Evolutionary conservation across 208 protist genomes (phyloP).

Genomic region (Trypanosoma conorhini): DNA sequence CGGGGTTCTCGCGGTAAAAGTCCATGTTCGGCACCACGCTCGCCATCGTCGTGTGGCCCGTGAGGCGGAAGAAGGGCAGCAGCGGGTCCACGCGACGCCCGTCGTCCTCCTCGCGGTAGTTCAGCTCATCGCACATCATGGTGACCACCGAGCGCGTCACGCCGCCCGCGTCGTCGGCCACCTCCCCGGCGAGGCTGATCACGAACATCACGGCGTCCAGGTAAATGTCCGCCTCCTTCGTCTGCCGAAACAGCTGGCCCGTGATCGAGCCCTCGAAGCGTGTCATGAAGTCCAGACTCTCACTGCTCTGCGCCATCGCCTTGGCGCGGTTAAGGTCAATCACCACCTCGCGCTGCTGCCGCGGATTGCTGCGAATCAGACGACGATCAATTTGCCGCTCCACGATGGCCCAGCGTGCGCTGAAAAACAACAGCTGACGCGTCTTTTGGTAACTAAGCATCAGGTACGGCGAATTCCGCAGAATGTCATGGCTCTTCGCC

Average conservation of each 20-base stretch:
- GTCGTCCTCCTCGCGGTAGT: constrained; percentile 46
- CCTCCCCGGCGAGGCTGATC: constrained; percentile 58
- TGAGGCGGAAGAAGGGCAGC: constrained; percentile 81
- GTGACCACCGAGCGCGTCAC: constrained; percentile 85
- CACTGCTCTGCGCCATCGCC: constrained; percentile 31
- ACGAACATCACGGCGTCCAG: constrained; percentile 79
- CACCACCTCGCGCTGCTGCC: constrained; percentile 37
- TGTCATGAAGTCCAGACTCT: constrained; percentile 20
- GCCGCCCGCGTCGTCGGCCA: constrained; percentile 76
- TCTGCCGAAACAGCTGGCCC: constrained; percentile 76
- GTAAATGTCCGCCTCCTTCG: constrained; percentile 64
- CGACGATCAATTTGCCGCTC: constrained; percentile 58
- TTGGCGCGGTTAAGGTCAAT: constrained; percentile 62
- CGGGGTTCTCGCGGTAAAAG: constrained; percentile 44
- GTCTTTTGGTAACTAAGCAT: constrained; percentile 57
- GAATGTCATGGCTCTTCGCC: constrained; percentile 50
- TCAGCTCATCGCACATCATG: constrained; percentile 87
- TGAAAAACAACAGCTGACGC: constrained; percentile 66
- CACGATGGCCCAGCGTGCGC: constrained; percentile 79
- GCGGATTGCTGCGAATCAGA: constrained; percentile 37
- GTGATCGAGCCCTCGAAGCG: constrained; percentile 34
- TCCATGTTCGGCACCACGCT: constrained; percentile 85
- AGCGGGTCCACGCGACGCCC: constrained; percentile 61
- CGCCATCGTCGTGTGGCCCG: constrained; percentile 79
- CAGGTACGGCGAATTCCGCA: constrained; percentile 68